Percentiles rank a stretch among this genome's conserved stretches.
Evolutionary conservation across 495 filamentous ascomycete genomes (phyloP).

Genomic region (Xylaria longipes): DNA sequence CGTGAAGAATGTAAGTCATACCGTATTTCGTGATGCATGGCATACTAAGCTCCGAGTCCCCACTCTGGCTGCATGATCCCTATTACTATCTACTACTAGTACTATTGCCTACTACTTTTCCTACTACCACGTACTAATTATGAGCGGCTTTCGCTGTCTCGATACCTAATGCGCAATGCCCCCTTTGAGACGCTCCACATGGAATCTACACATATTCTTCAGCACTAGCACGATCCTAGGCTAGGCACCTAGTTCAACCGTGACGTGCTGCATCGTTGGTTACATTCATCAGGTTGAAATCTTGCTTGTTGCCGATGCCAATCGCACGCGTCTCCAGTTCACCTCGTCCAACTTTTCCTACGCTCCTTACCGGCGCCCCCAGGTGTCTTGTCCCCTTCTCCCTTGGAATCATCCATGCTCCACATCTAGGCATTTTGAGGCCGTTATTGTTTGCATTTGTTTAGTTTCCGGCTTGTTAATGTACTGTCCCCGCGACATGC

Average conservation of each 20-base stretch:
- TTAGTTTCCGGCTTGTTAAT: not conserved
- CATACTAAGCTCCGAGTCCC: not conserved
- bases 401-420: not conserved
- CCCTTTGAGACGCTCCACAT: constrained; percentile 4
- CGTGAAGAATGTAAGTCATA: constrained; percentile 18
- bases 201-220: not conserved
- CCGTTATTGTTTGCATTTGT: not conserved
- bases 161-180: not conserved
- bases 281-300: not conserved
- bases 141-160: not conserved
- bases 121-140: not conserved
- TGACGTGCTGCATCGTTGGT: not conserved
- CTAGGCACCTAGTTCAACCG: not conserved
- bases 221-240: constrained; percentile 1
- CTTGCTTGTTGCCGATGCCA: not conserved
- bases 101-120: not conserved
- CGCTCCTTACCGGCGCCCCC: not conserved
- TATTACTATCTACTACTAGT: not conserved
- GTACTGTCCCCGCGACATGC: not conserved
- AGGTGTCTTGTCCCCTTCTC: not conserved
- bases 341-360: not conserved
- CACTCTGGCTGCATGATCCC: not conserved
- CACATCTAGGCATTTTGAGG: not conserved
- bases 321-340: not conserved
- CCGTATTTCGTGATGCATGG: not conserved